Evolutionary conservation across 176 grass and related monocot species (phyloP), one percentile per base, ranked within the genome.

Genomic region (Zea luxurians): DNA sequence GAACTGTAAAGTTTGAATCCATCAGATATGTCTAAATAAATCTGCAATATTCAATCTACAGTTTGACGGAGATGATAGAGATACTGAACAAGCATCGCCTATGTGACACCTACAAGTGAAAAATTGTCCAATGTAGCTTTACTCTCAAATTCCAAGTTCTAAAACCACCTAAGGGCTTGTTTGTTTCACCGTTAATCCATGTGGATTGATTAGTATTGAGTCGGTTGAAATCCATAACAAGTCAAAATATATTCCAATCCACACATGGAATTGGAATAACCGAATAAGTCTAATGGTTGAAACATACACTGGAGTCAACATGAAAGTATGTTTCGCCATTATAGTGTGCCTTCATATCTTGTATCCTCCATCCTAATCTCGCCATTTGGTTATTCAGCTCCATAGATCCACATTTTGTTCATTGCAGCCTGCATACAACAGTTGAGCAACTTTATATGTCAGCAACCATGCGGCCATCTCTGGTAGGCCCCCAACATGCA

Each of bases 371-470:
- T 76, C 59, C 35, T 77, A 50, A 42, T 78, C 74, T 52, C 7
- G n/a, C 38, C 17, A 70, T 71, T 70, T 53, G 55, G n/a, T 44
- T 40, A 53, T 46, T 21, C 53, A 78, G 66, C 37, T 65, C 46
- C 55, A 36, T 45, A 13, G 13, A 69, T 84, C 65, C 63, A 63
- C n/a, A 84, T 78, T 40, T 40, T 50, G 54, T 78, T 53, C 44
- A 71, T 6, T 64, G 36, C 77, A 63, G 58, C 75, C 74, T 64
- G 65, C 74, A 71, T 52, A 63, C 3, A 78, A 63, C 42, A 68
- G 49, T 69, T 38, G 20, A 54, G 35, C 6, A 60, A 60, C 74
- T 21, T 72, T 53, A 72, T 63, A 47, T 70, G 55, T 80, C 20
- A 59, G 50, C 18, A 44, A 44, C 48, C 37, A 68, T 68, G 35